These are phyloP conservation scores for Pogostemon cablin DNA, from an alignment of 257 asterid genomes.

Conservation along the genomic window DNA sequence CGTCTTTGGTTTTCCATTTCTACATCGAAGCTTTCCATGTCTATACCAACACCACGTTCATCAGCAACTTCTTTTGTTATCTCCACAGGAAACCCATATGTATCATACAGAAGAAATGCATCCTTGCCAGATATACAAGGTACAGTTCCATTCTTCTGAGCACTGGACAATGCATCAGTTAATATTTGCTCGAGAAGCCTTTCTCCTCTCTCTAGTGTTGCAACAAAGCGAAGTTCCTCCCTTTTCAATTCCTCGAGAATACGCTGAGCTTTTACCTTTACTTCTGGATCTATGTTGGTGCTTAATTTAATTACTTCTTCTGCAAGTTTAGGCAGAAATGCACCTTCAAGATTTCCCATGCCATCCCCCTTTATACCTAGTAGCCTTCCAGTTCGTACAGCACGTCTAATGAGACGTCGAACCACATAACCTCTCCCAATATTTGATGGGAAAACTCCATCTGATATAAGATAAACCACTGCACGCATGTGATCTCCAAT, in stretches of 20 bases:
- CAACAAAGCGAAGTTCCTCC: conserved; percentile 87
- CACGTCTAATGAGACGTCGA: conserved; percentile 91
- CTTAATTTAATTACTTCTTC: conserved; percentile 73
- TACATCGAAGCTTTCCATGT: conserved; percentile 64
- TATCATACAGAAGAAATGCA: conserved; percentile 87
- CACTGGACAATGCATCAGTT: conserved; percentile 53
- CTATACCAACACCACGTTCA: conserved; percentile 74
- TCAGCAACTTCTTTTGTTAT: conserved; percentile 92
- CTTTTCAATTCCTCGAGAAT: conserved; percentile 74
- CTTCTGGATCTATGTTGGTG: conserved; percentile 68
- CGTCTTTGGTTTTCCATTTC: conserved; percentile 94
- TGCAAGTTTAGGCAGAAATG: conserved; percentile 81
- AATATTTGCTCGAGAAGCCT: conserved; percentile 81
- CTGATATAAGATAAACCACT: conserved; percentile 87
- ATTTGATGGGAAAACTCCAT: conserved; percentile 93
- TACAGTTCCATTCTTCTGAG: conserved; percentile 46
- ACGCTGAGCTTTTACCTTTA: conserved; percentile 61
- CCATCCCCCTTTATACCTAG: conserved; percentile 86
- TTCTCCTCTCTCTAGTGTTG: conserved; percentile 93
- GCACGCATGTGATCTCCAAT: conserved; percentile 99
- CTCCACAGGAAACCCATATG: conserved; percentile 91
- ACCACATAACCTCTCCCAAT: conserved; percentile 95
- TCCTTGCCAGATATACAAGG: conserved; percentile 82
- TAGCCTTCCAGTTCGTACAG: conserved; percentile 83
- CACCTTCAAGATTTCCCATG: conserved; percentile 66